Evolutionary conservation across 345 rosid species (phyloP).

Genomic region (Citrus mangshanensis): DNA sequence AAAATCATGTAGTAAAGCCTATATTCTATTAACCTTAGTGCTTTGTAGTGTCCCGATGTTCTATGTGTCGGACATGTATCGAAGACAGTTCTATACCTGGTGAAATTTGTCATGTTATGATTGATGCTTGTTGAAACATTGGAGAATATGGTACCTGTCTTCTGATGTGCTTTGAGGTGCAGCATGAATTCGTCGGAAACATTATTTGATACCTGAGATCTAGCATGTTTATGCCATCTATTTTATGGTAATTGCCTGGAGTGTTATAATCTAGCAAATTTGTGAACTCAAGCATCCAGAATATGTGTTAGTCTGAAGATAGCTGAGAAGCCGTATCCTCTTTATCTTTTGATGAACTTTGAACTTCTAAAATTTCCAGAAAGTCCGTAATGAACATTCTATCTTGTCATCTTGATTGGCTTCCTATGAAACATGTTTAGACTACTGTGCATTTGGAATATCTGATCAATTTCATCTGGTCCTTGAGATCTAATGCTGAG

Average conservation of each 20-base stretch:
- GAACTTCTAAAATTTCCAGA: neutral
- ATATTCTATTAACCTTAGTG: conserved; percentile 38
- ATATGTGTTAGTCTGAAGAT: neutral
- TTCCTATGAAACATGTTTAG: neutral
- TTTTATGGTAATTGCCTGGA: conserved; percentile 2
- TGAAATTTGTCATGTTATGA: conserved; percentile 29
- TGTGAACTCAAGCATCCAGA: neutral
- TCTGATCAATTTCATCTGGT: neutral
- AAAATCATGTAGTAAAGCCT: conserved; percentile 56
- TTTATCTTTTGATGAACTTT: neutral
- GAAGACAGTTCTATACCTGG: conserved; percentile 30
- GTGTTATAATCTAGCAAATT: conserved; percentile 1
- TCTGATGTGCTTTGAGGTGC: conserved; percentile 19
- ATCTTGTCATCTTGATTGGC: neutral
- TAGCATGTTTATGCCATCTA: neutral
- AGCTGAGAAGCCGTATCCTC: neutral
- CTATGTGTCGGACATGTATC: conserved; percentile 34
- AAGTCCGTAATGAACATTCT: neutral
- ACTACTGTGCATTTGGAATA: neutral
- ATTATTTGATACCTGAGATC: neutral
- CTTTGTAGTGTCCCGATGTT: conserved; percentile 32
- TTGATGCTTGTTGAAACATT: conserved; percentile 29
- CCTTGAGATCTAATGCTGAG: neutral
- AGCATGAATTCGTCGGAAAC: neutral
- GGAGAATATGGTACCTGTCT: conserved; percentile 21